Evolutionary conservation across 345 rosid genomes (phyloP).

Genomic region (Microcos paniculata): DNA sequence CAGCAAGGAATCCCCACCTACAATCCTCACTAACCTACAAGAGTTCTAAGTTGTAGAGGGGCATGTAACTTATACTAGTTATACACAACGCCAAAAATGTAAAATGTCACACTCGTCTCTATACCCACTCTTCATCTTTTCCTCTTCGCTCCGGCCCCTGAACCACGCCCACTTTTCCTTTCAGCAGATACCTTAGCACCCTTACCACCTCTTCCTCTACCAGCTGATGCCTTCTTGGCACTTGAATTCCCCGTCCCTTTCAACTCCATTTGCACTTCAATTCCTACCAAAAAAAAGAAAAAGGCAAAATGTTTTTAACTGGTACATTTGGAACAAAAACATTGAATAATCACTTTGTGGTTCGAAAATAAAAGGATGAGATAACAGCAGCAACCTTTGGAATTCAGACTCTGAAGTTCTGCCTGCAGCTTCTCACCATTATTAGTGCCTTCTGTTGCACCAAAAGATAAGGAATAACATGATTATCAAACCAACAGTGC

Average conservation of each 20-base stretch:
- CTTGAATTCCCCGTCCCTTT: constrained; percentile 54
- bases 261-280: constrained; percentile 74
- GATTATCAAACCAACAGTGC: background rate
- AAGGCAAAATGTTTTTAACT: background rate
- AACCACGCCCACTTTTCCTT: constrained; percentile 40
- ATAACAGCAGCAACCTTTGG: constrained; percentile 51
- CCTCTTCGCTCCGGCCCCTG: constrained; percentile 57
- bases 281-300: constrained; percentile 38
- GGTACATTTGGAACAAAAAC: background rate
- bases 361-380: background rate
- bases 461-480: background rate
- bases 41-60: background rate
- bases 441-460: constrained; percentile 39
- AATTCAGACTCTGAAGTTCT: constrained; percentile 69
- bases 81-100: constrained; percentile 12
- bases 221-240: constrained; percentile 46
- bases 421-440: constrained; percentile 63
- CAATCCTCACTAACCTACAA: background rate
- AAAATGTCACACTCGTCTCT: background rate
- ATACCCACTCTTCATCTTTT: constrained; percentile 44
- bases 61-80: background rate
- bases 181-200: constrained; percentile 21
- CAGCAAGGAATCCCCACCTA: background rate
- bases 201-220: constrained; percentile 54
- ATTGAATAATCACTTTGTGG: background rate